Evolutionary conservation across 768 basidiomycete genomes (phyloP), one percentile per base, ranked within the genome.

Genomic region (Boletus tomentosulus): DNA sequence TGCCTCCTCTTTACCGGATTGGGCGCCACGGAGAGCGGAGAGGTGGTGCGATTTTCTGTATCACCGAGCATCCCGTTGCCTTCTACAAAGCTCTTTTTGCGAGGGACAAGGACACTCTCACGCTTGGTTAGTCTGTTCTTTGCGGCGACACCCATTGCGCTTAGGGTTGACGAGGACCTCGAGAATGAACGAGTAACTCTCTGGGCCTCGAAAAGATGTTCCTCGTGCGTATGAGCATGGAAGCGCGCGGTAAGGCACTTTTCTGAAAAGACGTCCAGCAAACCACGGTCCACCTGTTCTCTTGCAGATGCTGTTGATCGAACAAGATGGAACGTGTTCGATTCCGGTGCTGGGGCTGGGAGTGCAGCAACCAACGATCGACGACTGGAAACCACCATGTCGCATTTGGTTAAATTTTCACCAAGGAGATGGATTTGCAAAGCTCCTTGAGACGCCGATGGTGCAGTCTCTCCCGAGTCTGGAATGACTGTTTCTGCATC

Each of bases 211-310:
- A 86, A 86, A 48, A 88, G 72, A 54, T 82, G 81, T 62, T 83
- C 81, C 50, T 85, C 85, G 53, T 78, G 81, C 38, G 77, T 75
- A 50, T 75, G 79, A 8, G 86, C 85, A 50, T 86, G 78, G 45
- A 78, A 79, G 41, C 94, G 81, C 15, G 86, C 87, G 3, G 80
- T 77, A 27, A 86, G 70, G 57, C 88, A 87, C 24, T 76, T 75
- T 55, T 86, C 83, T 11, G 92, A 93, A 60, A 87, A 83, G 53
- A 97, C 83, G 63, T 96, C 94, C 44, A 80, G 77, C 16, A 98
- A 73, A 11, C 84, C 84, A 42, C 86, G 81, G 62, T 96, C 93
- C 48, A 92, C 84, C 38, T 82, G 80, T 28, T 78, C 75, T 45
- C 91, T 84, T 33, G 84, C 82, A 39, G 80, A 72, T 10, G 81